Evolutionary conservation across 1,284 basidiomycete genomes (phyloP).

Genomic region (Trametes polyzona): DNA sequence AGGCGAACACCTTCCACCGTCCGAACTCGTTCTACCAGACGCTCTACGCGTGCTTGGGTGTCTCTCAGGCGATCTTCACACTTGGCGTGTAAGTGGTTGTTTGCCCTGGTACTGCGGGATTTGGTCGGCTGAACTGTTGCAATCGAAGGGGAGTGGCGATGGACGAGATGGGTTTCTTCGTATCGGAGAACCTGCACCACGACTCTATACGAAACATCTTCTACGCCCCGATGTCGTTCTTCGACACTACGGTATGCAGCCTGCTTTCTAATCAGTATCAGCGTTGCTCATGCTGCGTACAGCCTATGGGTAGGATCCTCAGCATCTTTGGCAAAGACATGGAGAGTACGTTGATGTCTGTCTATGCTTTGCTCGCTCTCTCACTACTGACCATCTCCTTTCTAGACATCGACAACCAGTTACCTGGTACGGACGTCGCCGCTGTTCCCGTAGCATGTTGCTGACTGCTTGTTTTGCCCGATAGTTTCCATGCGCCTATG

Average conservation of each 20-base stretch:
- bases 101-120: conserved; percentile 20
- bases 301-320: conserved; percentile 68
- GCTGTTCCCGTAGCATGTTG: neutral
- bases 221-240: conserved; percentile 72
- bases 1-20: conserved; percentile 55
- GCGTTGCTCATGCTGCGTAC: neutral
- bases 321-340: conserved; percentile 69
- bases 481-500: conserved; percentile 69
- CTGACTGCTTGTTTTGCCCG: neutral
- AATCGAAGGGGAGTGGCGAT: conserved; percentile 52
- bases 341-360: conserved; percentile 45
- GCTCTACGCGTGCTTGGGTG: conserved; percentile 70
- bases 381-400: neutral
- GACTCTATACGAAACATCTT: conserved; percentile 59
- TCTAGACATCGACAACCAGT: conserved; percentile 63
- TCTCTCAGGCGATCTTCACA: conserved; percentile 64
- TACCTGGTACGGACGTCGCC: conserved; percentile 46
- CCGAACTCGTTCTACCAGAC: conserved; percentile 70
- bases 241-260: conserved; percentile 61
- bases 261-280: neutral
- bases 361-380: too few species aligned
- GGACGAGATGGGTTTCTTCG: conserved; percentile 59
- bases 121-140: too few species aligned
- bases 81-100: conserved; percentile 53
- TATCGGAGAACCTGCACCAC: conserved; percentile 63